Evolutionary conservation across 345 rosid species (phyloP).

Genomic region (Arabidopsis arenosa): DNA sequence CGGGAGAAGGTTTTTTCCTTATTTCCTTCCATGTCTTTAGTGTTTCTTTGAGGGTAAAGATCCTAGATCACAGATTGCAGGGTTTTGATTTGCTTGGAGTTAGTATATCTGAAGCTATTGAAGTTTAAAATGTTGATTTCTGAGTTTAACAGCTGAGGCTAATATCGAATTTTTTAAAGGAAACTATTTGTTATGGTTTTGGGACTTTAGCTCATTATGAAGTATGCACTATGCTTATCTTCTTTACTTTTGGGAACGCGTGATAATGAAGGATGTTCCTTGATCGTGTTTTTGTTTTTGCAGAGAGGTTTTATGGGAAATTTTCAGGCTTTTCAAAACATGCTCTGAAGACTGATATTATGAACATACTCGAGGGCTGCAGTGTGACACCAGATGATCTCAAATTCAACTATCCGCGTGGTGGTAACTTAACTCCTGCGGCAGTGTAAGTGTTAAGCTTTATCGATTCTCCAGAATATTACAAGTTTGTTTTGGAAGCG

Average conservation of each 20-base stretch:
- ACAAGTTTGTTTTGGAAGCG: background rate
- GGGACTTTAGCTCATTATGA: constrained; percentile 2
- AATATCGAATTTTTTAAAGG: background rate
- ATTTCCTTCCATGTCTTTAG: background rate
- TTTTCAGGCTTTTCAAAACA: constrained; percentile 52
- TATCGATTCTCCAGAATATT: background rate
- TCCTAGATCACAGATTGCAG: background rate
- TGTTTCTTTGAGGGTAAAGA: background rate
- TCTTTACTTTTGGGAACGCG: background rate
- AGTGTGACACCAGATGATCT: constrained; percentile 61
- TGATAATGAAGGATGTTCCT: background rate
- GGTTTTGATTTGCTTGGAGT: background rate
- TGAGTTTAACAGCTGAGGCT: constrained; percentile 3
- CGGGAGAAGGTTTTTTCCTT: constrained; percentile 34
- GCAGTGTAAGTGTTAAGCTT: constrained; percentile 50
- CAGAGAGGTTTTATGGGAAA: constrained; percentile 58
- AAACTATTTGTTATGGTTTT: background rate
- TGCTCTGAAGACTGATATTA: constrained; percentile 67
- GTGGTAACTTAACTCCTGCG: constrained; percentile 46
- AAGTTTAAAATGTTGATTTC: constrained; percentile 3
- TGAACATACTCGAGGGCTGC: constrained; percentile 65
- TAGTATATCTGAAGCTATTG: constrained; percentile 4
- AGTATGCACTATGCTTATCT: background rate
- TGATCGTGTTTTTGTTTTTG: constrained; percentile 10
- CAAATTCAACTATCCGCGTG: constrained; percentile 57